These are phyloP conservation scores for Phytophthora podocarpi DNA, from an alignment of 352 stramenopile genomes.

Conservation along the genomic window DNA sequence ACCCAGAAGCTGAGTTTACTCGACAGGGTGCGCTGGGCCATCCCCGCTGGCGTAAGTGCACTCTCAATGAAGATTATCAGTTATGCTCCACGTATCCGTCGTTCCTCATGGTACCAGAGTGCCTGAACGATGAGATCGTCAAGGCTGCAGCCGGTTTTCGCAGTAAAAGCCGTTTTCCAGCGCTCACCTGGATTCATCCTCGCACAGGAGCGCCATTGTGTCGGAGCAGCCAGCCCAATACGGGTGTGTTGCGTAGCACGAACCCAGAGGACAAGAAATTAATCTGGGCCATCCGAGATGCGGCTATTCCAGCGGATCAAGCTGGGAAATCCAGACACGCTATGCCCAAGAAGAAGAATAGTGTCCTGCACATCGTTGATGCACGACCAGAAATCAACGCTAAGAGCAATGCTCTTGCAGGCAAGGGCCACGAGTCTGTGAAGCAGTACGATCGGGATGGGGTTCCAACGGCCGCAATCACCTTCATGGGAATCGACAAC, in stretches of 20 bases:
- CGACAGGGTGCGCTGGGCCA: slow-evolving; percentile 69
- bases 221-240: slow-evolving; percentile 95
- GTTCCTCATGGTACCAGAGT: slow-evolving; percentile 72
- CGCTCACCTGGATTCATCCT: slow-evolving; percentile 91
- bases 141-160: slow-evolving; percentile 69
- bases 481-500: slow-evolving; percentile 90
- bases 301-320: slow-evolving; percentile 55
- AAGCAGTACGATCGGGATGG: slow-evolving; percentile 87
- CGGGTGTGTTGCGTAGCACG: slow-evolving; percentile 93
- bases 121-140: slow-evolving; percentile 72
- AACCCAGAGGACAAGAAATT: slow-evolving; percentile 91
- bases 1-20: slow-evolving; percentile 60
- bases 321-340: slow-evolving; percentile 23
- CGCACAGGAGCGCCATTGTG: slow-evolving; percentile 92
- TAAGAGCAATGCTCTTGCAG: slow-evolving; percentile 88
- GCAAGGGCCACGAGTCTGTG: slow-evolving; percentile 91
- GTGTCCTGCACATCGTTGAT: slow-evolving; percentile 88
- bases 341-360: slow-evolving; percentile 77
- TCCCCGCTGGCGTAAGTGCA: slow-evolving; percentile 66
- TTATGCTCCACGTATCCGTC: slow-evolving; percentile 76
- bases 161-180: slow-evolving; percentile 80
- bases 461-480: slow-evolving; percentile 72
- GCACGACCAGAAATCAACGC: slow-evolving; percentile 91
- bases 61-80: slow-evolving; percentile 71
- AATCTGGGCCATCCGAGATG: slow-evolving; percentile 89